phyloP scores from a whole-genome alignment of 2,329 filamentous ascomycete genomes.

The Onygenales sp. region DNA sequence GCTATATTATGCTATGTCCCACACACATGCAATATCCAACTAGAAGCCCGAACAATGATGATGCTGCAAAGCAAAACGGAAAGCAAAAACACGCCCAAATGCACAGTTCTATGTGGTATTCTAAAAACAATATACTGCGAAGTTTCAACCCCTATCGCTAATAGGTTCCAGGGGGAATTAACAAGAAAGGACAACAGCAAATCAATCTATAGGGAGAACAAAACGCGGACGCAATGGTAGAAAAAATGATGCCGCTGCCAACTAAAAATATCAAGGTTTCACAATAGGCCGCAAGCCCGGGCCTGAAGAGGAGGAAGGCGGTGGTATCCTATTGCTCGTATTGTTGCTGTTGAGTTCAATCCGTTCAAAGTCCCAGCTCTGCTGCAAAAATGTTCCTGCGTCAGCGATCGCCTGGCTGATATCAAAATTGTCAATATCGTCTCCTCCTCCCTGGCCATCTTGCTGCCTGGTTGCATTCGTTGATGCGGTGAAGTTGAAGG shows the following conservation, averaged over 20 bases:
- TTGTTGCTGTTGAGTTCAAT: conserved; percentile 14
- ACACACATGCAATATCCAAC: no score
- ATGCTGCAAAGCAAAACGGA: no score
- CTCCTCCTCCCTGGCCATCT: conserved; percentile 24
- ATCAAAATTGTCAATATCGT: conserved; percentile 27
- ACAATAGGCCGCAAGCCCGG: neutral
- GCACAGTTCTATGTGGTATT: no score
- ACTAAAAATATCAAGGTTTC: neutral
- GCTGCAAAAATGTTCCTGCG: conserved; percentile 35
- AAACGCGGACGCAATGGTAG: neutral
- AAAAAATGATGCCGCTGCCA: neutral
- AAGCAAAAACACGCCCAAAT: no score
- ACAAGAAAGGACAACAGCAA: no score
- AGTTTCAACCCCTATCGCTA: no score
- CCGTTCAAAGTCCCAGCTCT: conserved; percentile 32
- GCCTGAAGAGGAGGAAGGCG: conserved; percentile 6
- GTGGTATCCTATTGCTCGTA: neutral
- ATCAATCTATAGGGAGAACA: no score
- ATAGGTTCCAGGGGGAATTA: no score
- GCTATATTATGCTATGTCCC: no score
- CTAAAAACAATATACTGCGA: no score
- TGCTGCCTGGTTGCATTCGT: conserved; percentile 21
- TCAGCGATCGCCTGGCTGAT: conserved; percentile 36
- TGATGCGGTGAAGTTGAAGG: conserved; percentile 22
- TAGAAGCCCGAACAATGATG: no score